These are phyloP conservation scores for Gyrodon lividus DNA, from an alignment of 768 basidiomycete species.

Conservation along the genomic window DNA sequence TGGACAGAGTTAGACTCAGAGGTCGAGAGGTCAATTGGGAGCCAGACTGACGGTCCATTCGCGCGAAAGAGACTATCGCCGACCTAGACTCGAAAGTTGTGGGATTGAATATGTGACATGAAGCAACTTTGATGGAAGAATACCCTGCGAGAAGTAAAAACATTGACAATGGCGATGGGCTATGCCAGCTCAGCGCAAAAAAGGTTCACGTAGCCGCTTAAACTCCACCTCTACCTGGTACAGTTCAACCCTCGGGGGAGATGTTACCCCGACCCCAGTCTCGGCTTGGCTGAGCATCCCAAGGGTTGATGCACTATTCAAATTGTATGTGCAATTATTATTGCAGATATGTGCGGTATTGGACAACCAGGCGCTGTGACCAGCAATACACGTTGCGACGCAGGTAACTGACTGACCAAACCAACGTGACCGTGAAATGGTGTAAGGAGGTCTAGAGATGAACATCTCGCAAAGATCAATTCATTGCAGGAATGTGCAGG, in stretches of 20 bases:
- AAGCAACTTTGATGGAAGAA: conserved; percentile 7
- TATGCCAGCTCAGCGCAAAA: too few relatives aligned
- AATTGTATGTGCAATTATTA: not conserved
- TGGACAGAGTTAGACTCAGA: too few relatives aligned
- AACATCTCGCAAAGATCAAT: conserved; percentile 7
- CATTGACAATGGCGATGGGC: too few relatives aligned
- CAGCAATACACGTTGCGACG: not conserved
- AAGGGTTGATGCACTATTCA: conserved; percentile 13
- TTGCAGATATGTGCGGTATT: not conserved
- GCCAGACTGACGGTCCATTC: not conserved
- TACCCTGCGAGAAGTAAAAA: too few relatives aligned
- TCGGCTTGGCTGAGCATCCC: not conserved
- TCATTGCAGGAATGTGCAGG: not conserved
- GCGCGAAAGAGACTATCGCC: not conserved
- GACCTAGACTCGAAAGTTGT: conserved; percentile 1
- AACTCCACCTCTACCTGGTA: conserved; percentile 6
- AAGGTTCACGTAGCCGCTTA: conserved; percentile 8
- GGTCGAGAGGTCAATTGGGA: too few relatives aligned
- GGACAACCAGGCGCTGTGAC: not conserved
- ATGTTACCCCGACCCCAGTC: too few relatives aligned
- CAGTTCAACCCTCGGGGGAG: too few relatives aligned
- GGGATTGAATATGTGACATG: conserved; percentile 6
- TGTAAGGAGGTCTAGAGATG: not conserved
- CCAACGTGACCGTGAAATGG: not conserved
- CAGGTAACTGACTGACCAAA: not conserved